Conservation (phyloP, 108 stramenopile genomes). For the Fistulifera solaris region DNA sequence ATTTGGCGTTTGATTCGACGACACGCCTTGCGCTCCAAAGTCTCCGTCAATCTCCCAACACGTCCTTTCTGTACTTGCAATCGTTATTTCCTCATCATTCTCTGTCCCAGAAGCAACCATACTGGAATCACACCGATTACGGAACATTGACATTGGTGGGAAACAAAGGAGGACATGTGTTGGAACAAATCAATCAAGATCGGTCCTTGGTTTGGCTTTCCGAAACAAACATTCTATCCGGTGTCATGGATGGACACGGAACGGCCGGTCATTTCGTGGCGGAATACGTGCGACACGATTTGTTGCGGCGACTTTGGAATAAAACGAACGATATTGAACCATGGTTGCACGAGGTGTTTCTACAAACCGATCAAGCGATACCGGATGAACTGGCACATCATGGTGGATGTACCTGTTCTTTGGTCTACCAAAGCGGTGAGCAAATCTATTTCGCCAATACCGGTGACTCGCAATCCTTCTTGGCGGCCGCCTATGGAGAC, state of each 20-base stretch:
- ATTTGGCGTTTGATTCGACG: no score
- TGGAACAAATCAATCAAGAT: conserved; percentile 59
- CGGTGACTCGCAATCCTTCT: conserved; percentile 43
- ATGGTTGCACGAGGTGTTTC: conserved; percentile 39
- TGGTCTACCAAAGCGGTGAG: conserved; percentile 35
- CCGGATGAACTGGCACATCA: conserved; percentile 40
- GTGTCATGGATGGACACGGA: conserved; percentile 77
- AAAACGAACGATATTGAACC: conserved; percentile 14
- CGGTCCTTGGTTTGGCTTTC: conserved; percentile 39
- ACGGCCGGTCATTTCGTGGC: conserved; percentile 56
- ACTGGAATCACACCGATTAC: no score
- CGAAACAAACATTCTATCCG: conserved; percentile 15
- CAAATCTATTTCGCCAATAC: conserved; percentile 48
- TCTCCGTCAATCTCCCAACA: no score
- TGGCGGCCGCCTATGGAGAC: conserved; percentile 27
- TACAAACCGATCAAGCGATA: conserved; percentile 49
- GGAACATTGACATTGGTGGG: conserved; percentile 32
- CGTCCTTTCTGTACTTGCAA: no score
- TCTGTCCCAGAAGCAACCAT: no score
- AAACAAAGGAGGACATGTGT: conserved; percentile 43
- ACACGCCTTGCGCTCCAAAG: no score
- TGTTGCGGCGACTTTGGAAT: conserved; percentile 41
- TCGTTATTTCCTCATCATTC: no score
- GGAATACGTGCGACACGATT: conserved; percentile 52
- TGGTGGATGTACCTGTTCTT: conserved; percentile 42